Conservation (phyloP, 345 rosid genomes). For the Moringa oleifera region DNA sequence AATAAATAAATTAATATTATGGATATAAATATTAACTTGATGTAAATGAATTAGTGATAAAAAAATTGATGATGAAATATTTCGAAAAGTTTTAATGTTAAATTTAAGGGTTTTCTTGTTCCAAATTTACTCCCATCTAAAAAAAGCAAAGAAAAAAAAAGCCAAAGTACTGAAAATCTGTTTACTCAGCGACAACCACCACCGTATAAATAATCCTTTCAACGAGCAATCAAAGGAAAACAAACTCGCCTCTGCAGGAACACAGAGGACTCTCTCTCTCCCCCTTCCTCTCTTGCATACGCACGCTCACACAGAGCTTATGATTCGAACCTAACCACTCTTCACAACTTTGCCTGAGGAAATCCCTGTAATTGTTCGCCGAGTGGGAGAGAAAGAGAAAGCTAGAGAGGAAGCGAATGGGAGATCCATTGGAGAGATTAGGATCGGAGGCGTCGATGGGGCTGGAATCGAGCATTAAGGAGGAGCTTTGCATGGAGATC, state of each 20-base stretch:
- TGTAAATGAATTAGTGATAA: too few relatives aligned
- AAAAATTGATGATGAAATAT: too few relatives aligned
- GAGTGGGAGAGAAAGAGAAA: background rate
- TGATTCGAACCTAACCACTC: background rate
- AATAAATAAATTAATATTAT: too few relatives aligned
- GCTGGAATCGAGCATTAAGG: constrained; percentile 41
- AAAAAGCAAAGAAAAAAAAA: too few relatives aligned
- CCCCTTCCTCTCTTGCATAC: background rate
- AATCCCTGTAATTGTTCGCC: background rate
- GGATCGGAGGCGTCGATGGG: constrained; percentile 43
- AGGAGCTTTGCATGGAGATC: constrained; percentile 63
- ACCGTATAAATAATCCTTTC: too few relatives aligned
- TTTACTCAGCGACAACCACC: too few relatives aligned
- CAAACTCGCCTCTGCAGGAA: constrained; percentile 13
- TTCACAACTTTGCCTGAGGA: background rate
- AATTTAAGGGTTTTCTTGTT: too few relatives aligned
- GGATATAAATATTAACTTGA: too few relatives aligned
- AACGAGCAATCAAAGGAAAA: too few relatives aligned
- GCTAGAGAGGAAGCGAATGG: constrained; percentile 26
- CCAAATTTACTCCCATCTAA: too few relatives aligned
- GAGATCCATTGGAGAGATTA: constrained; percentile 44
- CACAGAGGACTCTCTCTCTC: background rate
- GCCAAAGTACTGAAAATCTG: too few relatives aligned
- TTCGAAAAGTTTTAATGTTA: too few relatives aligned
- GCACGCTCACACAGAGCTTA: background rate